Evolutionary conservation across 225 moss, liverwort and hornwort genomes (phyloP).

Genomic region (Marchantia paleacea): DNA sequence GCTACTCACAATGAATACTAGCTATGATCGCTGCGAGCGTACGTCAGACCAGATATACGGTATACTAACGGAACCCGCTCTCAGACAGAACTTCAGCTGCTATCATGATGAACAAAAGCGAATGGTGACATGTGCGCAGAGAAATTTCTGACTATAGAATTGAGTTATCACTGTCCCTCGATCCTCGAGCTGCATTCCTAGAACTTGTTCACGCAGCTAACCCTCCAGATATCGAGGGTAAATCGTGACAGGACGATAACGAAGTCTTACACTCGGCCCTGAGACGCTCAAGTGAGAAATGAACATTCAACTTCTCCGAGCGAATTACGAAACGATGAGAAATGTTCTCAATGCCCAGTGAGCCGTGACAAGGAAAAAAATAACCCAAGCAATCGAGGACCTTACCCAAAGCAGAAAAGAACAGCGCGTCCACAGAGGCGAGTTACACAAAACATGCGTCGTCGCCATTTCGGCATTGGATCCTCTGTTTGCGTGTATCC

Average conservation of each 20-base stretch:
- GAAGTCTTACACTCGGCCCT: background rate
- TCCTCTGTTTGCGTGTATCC: constrained; percentile 47
- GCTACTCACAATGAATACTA: background rate
- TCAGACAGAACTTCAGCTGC: background rate
- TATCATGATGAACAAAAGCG: background rate
- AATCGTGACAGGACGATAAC: background rate
- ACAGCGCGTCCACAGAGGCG: constrained; percentile 69
- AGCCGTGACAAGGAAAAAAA: background rate
- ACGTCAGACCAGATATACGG: background rate
- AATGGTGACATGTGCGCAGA: background rate
- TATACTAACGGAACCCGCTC: background rate
- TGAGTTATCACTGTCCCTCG: background rate
- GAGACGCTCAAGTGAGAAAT: background rate
- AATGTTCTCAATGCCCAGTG: background rate
- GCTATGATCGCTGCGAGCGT: background rate
- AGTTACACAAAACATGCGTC: constrained; percentile 61
- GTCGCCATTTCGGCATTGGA: constrained; percentile 68
- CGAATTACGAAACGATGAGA: background rate
- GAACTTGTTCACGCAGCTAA: background rate
- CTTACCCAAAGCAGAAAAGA: constrained; percentile 79
- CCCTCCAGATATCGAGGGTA: background rate
- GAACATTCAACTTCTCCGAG: background rate
- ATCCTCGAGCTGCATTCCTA: background rate
- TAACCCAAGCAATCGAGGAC: background rate
- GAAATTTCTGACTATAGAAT: background rate